Conservation (phyloP, 2,329 filamentous ascomycete genomes). For the Penicillium hordei region DNA sequence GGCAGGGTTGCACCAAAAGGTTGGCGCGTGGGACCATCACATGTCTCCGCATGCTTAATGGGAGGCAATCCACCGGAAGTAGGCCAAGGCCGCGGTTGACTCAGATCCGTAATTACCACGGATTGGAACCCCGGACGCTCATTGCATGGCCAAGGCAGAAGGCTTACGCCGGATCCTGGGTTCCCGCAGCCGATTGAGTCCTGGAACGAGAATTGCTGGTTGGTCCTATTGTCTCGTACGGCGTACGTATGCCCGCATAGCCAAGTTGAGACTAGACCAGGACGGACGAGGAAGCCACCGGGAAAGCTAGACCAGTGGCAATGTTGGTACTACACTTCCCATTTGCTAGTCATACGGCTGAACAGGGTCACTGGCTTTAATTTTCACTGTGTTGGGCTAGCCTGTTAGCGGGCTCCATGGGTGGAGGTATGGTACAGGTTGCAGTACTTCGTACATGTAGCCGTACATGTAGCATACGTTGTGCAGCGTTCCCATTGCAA, state of each 20-base stretch:
- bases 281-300: neutral
- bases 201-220: neutral
- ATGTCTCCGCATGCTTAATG: conserved; percentile 15
- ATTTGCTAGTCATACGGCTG: neutral
- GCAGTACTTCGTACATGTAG: neutral
- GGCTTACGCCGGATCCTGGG: conserved; percentile 11
- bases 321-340: neutral
- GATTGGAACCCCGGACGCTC: conserved; percentile 9
- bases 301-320: conserved; percentile 3
- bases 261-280: conserved; percentile 8
- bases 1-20: conserved; percentile 13
- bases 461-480: neutral
- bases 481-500: neutral
- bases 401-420: neutral
- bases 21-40: conserved; percentile 10
- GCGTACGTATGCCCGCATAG: conserved; percentile 10
- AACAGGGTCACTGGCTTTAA: neutral
- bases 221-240: conserved; percentile 5
- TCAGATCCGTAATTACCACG: conserved; percentile 12
- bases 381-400: conserved; percentile 1
- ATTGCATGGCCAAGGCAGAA: conserved; percentile 15
- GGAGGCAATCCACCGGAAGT: conserved; percentile 6
- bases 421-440: neutral
- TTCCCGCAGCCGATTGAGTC: conserved; percentile 8
- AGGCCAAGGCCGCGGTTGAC: conserved; percentile 20